Base-by-base conservation (phyloP, 352 stramenopile genomes). In the Pelagophyceae sp. region DNA sequence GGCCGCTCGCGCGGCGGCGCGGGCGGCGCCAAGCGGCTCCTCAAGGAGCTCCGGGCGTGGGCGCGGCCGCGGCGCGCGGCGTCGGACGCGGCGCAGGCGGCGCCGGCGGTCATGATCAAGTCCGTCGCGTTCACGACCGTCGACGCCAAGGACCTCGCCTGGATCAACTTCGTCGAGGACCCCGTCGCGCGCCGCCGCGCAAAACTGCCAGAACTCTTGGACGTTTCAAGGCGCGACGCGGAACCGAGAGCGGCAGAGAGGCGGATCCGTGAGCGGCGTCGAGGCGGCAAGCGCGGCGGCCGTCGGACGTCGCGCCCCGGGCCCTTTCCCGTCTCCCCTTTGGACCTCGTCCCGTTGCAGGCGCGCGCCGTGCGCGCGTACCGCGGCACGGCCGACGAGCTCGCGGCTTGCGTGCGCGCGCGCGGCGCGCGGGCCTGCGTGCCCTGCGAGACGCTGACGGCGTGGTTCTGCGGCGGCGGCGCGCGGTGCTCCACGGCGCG, bases 141-240 rank as follows among this genome's bases (percentile, higher is more conserved):
- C 58, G 23, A n/a, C 6, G 58, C 17, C 15, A 27, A 27, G 6
- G 15, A 27, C 58, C 15, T 65, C 6, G 58, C 58, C 15, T 71
- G 61, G 61, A 29, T 71, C 61, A 40, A 37, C 61, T 29, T 71
- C 61, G 31, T 71, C 61, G 61, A 71, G 61, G 61, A 71, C 61
- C 61, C 61, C 31, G 33, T 71, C 29, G n/a, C n/a, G n/a, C n/a
- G n/a, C n/a, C n/a, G n/a, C n/a, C n/a, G n/a, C n/a, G n/a, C n/a
- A n/a, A n/a, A n/a, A n/a, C n/a, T n/a, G n/a, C n/a, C n/a, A n/a
- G n/a, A n/a, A n/a, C n/a, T n/a, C n/a, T n/a, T n/a, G n/a, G n/a
- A n/a, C n/a, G n/a, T n/a, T n/a, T n/a, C n/a, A n/a, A n/a, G n/a
- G n/a, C n/a, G n/a, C n/a, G n/a, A n/a, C n/a, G n/a, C n/a, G n/a